A percentile compares a stretch with the other conserved stretches of the same genome.
Evolutionary conservation across 2,329 filamentous ascomycete species (phyloP).

Genomic region (Ophiosphaerella narmari): DNA sequence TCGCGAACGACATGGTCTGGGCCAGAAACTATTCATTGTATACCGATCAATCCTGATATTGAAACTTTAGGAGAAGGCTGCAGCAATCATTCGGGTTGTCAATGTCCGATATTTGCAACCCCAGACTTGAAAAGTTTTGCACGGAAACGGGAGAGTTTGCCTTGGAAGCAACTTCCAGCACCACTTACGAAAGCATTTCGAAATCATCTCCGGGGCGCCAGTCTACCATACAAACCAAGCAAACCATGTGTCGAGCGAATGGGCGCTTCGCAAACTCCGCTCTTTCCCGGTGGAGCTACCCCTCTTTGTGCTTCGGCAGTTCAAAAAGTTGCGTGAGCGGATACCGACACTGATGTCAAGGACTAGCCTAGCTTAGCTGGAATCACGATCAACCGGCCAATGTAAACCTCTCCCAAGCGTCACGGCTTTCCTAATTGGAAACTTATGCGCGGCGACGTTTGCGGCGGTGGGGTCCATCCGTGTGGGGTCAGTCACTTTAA

Average conservation of each 20-base stretch:
- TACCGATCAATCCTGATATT: too few species aligned
- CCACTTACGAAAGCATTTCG: slow-evolving; percentile 23
- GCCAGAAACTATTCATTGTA: too few species aligned
- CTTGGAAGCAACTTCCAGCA: neutral
- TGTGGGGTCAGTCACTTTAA: neutral
- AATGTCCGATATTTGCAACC: too few species aligned
- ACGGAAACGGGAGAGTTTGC: too few species aligned
- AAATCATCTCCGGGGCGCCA: slow-evolving; percentile 10
- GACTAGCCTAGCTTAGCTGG: slow-evolving; percentile 2
- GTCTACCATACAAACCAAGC: slow-evolving; percentile 13
- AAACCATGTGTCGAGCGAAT: slow-evolving; percentile 13
- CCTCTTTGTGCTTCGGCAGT: slow-evolving; percentile 33
- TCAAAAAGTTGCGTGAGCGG: slow-evolving; percentile 2
- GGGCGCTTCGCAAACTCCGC: slow-evolving; percentile 12
- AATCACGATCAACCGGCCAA: slow-evolving; percentile 22
- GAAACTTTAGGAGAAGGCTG: too few species aligned
- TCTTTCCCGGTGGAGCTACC: slow-evolving; percentile 8
- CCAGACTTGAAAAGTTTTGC: too few species aligned
- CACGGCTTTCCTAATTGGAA: too few species aligned
- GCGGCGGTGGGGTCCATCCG: slow-evolving; percentile 11
- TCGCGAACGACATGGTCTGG: too few species aligned
- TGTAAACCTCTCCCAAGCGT: neutral
- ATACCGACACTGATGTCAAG: neutral
- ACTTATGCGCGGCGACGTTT: neutral
- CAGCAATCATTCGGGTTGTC: too few species aligned